Evolutionary conservation across 2,329 filamentous ascomycete species (phyloP), one percentile per base, ranked within the genome.

Genomic region (Cryphonectria japonica): DNA sequence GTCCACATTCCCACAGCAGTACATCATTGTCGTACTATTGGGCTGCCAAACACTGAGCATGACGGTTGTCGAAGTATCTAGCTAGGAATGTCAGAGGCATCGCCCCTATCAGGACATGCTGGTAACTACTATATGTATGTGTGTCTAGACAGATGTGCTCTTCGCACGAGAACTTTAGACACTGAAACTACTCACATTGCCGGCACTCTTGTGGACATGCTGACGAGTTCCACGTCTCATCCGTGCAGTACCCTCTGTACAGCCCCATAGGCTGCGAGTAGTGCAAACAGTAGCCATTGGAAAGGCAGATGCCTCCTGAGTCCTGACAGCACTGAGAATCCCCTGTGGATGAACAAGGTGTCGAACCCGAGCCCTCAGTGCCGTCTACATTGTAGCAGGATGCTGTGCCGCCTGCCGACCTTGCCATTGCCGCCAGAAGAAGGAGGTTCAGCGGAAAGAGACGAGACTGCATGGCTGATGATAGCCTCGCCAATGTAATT

Each of bases 231-330:
- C 68, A 69, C 9, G 39, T 66, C 29, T 34, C 22, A 22, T 69
- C 68, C 8, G 68, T 69, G 29, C 68, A 69, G 41, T 29, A 46
- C 3, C 68, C 68, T 60, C 68, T 43, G 37, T 41, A 69, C 7
- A 69, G 54, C 6, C 50, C 61, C 54, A 69, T 66, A 3, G 68
- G 68, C 26, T 69, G 68, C 2, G 26, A n/a, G 34, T 59, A 69
- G 16, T 66, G 61, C 68, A 69, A 46, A 29, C 68, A 69, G 32
- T 66, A 29, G 39, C 68, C 68, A 16, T 69, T 69, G 4, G 68
- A 69, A 41, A 69, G 43, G 29, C 68, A 69, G 13, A 69, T 69
- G 32, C 68, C 68, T 2, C 50, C 29, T 2, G 26, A 1, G 8
- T 3, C n/a, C 14, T 37, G 26, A 22, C 68, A 69, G 43, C 68